Evolutionary conservation across 164 flowering plant species (phyloP).

Genomic region (Santalum album): DNA sequence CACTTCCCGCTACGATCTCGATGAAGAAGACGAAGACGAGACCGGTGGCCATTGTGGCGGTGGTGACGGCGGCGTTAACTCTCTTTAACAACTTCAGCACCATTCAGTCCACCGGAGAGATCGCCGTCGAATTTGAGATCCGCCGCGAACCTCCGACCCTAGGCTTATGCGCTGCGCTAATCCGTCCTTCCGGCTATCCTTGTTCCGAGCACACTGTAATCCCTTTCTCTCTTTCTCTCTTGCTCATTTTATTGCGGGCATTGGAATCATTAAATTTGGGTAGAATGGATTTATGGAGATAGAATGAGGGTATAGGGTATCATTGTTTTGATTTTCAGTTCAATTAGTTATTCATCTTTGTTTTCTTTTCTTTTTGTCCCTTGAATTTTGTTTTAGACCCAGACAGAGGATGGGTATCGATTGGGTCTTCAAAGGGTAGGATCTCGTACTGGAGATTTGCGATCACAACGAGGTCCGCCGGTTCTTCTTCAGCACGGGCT

Average conservation of each 20-base stretch:
- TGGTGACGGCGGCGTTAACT: background rate
- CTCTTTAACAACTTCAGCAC: slow-evolving; percentile 4
- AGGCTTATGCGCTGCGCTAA: slow-evolving; percentile 46
- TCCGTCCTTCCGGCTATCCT: slow-evolving; percentile 61
- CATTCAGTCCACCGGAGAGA: slow-evolving; percentile 7
- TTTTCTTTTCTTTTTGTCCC: background rate
- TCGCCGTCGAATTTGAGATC: background rate
- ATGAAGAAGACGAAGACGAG: background rate
- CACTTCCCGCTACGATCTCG: too few relatives aligned
- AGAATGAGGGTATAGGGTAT: too few relatives aligned
- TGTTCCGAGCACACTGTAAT: slow-evolving; percentile 79
- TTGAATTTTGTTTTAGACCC: slow-evolving; percentile 25
- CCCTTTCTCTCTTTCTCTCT: slow-evolving; percentile 10
- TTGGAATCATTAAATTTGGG: too few relatives aligned
- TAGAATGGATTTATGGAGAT: too few relatives aligned
- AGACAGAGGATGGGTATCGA: slow-evolving; percentile 72
- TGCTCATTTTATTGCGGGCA: background rate
- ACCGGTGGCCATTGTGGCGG: background rate
- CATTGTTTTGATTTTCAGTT: background rate
- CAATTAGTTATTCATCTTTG: background rate
- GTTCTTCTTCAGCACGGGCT: slow-evolving; percentile 83
- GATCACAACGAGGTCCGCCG: slow-evolving; percentile 41
- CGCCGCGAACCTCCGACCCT: slow-evolving; percentile 10
- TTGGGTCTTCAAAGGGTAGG: slow-evolving; percentile 72
- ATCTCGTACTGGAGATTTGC: slow-evolving; percentile 20